These are phyloP conservation scores for Parafenestella ontariensis DNA, from an alignment of 2,329 filamentous ascomycete genomes.

Conservation along the genomic window DNA sequence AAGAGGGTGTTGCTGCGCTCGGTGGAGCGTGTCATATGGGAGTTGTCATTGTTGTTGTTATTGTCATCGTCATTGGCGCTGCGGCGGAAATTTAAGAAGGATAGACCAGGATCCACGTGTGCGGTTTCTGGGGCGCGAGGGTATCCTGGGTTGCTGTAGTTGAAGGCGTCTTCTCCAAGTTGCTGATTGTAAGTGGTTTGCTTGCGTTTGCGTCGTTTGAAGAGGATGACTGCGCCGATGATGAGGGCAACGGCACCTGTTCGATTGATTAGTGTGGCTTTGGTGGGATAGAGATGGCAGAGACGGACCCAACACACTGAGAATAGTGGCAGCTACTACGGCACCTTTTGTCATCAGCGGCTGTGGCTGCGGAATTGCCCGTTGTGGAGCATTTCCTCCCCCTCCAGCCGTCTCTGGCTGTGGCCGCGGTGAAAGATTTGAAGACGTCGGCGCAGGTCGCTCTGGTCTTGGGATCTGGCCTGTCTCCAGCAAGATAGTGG, in stretches of 20 bases:
- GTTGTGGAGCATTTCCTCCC: conserved; percentile 8
- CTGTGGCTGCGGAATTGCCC: conserved; percentile 8
- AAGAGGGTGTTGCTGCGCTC: conserved; percentile 38
- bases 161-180: conserved; percentile 35
- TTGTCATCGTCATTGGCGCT: background rate
- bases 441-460: background rate
- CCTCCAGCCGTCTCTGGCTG: conserved; percentile 2
- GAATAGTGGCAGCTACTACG: conserved; percentile 40
- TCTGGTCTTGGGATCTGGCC: conserved; percentile 1
- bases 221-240: conserved; percentile 26
- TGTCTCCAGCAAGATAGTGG: conserved; percentile 2
- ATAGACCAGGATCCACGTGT: conserved; percentile 19
- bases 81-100: conserved; percentile 16
- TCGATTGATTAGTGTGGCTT: conserved; percentile 3
- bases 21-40: conserved; percentile 31
- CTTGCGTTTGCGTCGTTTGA: conserved; percentile 33
- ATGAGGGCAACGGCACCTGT: conserved; percentile 38
- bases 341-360: conserved; percentile 35
- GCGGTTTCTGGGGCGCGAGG: conserved; percentile 31
- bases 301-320: conserved; percentile 39
- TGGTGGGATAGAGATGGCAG: background rate
- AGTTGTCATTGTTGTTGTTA: background rate
- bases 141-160: conserved; percentile 30
- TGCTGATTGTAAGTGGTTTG: conserved; percentile 20
- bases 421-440: background rate